These are phyloP conservation scores for Macrocybe gigantea DNA, from an alignment of 768 basidiomycete species.

Conservation along the genomic window DNA sequence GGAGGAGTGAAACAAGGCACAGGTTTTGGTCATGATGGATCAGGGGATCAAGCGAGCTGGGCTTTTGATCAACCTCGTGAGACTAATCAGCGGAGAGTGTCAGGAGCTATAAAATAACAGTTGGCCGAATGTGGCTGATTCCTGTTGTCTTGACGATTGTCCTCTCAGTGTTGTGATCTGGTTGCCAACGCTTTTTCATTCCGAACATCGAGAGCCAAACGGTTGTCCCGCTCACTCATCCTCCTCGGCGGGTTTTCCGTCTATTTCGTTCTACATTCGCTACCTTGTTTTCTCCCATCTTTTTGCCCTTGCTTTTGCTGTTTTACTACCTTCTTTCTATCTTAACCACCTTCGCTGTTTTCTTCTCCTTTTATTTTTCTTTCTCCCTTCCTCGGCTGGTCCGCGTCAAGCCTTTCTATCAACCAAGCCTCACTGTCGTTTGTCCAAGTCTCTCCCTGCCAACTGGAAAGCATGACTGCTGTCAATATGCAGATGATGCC, in stretches of 20 bases:
- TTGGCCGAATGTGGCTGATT: constrained; percentile 3
- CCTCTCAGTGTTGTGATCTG: constrained; percentile 21
- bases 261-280: constrained; percentile 21
- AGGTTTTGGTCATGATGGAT: constrained; percentile 5
- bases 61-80: no score
- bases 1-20: constrained; percentile 16
- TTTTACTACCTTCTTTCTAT: constrained; percentile 19
- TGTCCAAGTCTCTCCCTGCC: constrained; percentile 12
- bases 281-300: constrained; percentile 13
- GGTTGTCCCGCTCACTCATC: constrained; percentile 30
- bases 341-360: constrained; percentile 12
- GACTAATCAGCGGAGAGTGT: background rate
- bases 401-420: constrained; percentile 34
- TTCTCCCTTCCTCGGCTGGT: constrained; percentile 47
- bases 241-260: constrained; percentile 22
- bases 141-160: constrained; percentile 40
- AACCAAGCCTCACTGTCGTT: constrained; percentile 32
- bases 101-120: constrained; percentile 7
- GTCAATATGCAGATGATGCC: constrained; percentile 73
- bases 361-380: constrained; percentile 19
- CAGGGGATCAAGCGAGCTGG: constrained; percentile 4
- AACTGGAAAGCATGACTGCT: constrained; percentile 51
- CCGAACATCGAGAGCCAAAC: constrained; percentile 17
- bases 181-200: constrained; percentile 27
- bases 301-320: constrained; percentile 16